Conservation (phyloP, 306 rosid genomes). For the Astragalus membranaceus region DNA sequence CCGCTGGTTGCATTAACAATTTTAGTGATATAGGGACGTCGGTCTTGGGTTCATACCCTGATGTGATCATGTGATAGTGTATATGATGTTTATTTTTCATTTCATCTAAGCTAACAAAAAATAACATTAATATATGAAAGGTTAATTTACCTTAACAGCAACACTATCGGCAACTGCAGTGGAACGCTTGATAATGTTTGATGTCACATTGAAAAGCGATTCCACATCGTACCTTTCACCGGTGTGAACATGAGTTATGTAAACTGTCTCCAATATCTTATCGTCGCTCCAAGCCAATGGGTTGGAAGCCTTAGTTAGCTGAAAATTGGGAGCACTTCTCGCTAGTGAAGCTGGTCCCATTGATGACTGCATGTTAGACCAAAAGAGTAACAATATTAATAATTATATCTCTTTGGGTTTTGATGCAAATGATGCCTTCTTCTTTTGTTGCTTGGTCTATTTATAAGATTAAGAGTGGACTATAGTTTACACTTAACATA, state of each 20-base stretch:
- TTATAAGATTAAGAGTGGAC: conserved; percentile 8
- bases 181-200: conserved; percentile 29
- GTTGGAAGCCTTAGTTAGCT: not conserved
- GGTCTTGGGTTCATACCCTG: too few relatives aligned
- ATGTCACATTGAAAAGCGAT: conserved; percentile 32
- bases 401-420: not conserved
- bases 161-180: conserved; percentile 13
- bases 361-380: not conserved
- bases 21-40: too few relatives aligned
- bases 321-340: not conserved
- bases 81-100: too few relatives aligned
- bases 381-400: not conserved
- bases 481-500: not conserved
- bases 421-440: conserved; percentile 10
- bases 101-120: too few relatives aligned
- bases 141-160: conserved; percentile 11
- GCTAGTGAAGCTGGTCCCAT: not conserved
- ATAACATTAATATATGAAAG: too few relatives aligned
- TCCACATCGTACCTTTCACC: conserved; percentile 35
- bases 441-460: not conserved
- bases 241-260: conserved; percentile 36
- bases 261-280: conserved; percentile 28
- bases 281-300: conserved; percentile 27
- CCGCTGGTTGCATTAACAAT: too few relatives aligned
- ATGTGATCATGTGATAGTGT: too few relatives aligned